A percentile compares a stretch with the other conserved stretches of the same genome.
phyloP scores from a whole-genome alignment of 805 yeast species.

The Spathaspora passalidarum region DNA sequence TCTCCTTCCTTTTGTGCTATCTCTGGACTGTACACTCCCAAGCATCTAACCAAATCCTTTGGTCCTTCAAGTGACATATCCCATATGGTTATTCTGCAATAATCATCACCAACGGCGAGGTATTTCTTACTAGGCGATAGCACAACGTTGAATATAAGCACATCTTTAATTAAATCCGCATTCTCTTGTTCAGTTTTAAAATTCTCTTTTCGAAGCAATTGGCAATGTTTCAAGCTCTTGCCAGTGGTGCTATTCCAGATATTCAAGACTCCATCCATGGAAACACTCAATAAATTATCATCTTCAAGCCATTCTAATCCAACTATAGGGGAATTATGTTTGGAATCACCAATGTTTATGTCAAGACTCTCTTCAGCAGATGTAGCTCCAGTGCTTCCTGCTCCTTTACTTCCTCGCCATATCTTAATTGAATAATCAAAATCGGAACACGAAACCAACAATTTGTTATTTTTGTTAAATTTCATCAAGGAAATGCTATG shows the following conservation, averaged over 20 bases:
- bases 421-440: conserved; percentile 63
- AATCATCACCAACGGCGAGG: conserved; percentile 64
- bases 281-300: conserved; percentile 41
- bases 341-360: conserved; percentile 18
- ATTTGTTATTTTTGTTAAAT: conserved; percentile 50
- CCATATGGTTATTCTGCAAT: conserved; percentile 58
- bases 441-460: conserved; percentile 74
- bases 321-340: conserved; percentile 56
- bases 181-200: conserved; percentile 10
- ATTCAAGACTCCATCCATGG: conserved; percentile 69
- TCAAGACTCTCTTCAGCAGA: conserved; percentile 49
- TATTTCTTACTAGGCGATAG: conserved; percentile 48
- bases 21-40: conserved; percentile 20
- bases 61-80: conserved; percentile 17
- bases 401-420: conserved; percentile 58
- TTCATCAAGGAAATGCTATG: conserved; percentile 53
- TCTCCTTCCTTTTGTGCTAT: conserved; percentile 9
- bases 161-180: conserved; percentile 33
- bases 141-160: conserved; percentile 53
- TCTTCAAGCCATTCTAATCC: conserved; percentile 52
- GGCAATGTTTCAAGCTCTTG: conserved; percentile 30
- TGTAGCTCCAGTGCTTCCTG: not conserved
- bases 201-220: conserved; percentile 25
- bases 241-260: conserved; percentile 62
- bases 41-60: conserved; percentile 19